A percentile compares a stretch with the other conserved stretches of the same genome.
Conservation (phyloP, 495 filamentous ascomycete genomes). For the Choiromyces venosus region DNA sequence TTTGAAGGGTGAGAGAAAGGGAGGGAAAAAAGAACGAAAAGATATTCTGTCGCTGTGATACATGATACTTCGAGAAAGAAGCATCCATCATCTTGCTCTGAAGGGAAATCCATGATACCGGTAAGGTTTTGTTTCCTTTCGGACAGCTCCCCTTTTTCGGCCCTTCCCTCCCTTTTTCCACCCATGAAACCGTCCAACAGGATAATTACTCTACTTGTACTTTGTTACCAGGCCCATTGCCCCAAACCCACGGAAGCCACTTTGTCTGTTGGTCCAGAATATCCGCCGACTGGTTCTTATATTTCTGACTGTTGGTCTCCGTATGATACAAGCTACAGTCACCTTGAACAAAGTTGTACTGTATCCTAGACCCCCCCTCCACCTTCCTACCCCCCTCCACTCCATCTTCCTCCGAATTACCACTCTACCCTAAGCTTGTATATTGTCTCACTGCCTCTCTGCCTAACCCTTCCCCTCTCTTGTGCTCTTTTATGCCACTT, state of each 20-base stretch:
- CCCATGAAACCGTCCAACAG: conserved; percentile 33
- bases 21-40: neutral
- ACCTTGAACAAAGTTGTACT: neutral
- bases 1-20: neutral
- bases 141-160: conserved; percentile 9
- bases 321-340: neutral
- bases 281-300: neutral
- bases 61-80: neutral
- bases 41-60: neutral
- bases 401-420: neutral
- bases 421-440: neutral
- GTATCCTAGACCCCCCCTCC: neutral
- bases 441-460: neutral
- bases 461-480: neutral
- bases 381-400: neutral
- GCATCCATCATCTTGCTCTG: neutral
- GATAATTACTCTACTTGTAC: neutral
- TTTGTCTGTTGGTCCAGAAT: neutral
- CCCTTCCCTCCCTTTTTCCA: conserved; percentile 25
- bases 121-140: conserved; percentile 13
- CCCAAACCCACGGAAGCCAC: neutral
- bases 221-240: no score
- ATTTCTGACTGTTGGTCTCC: neutral
- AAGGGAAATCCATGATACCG: neutral
- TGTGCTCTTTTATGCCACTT: neutral